A percentile compares a stretch with the other conserved stretches of the same genome.
phyloP scores from a whole-genome alignment of 192 early-diverging fungal genomes.

The Geranomyces variabilis region DNA sequence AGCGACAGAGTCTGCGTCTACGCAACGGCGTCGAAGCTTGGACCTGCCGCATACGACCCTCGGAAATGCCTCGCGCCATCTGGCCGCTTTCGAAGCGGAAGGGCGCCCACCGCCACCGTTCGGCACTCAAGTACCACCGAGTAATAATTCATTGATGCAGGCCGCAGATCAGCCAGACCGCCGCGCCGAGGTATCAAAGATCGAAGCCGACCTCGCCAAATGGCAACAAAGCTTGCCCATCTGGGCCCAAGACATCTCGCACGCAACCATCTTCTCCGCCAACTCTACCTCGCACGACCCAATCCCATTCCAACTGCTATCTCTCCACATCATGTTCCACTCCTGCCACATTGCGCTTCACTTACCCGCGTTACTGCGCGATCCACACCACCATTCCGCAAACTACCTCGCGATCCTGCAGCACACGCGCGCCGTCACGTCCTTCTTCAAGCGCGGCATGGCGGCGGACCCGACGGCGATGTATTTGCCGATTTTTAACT shows the following conservation, averaged over 20 bases:
- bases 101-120: not conserved
- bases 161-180: not conserved
- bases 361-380: conserved; percentile 18
- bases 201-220: conserved; percentile 1
- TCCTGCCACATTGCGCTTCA: conserved; percentile 23
- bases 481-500: conserved; percentile 12
- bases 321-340: conserved; percentile 30
- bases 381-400: not conserved
- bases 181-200: not conserved
- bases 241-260: conserved; percentile 21
- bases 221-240: conserved; percentile 5
- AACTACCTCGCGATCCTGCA: not conserved
- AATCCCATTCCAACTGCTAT: conserved; percentile 29
- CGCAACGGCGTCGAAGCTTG: not conserved
- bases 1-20: not conserved
- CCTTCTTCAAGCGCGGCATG: conserved; percentile 11
- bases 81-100: conserved; percentile 1
- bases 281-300: conserved; percentile 9
- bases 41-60: not conserved
- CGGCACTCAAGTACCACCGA: not conserved
- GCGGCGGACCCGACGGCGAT: conserved; percentile 3
- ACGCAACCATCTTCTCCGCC: conserved; percentile 15
- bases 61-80: conserved; percentile 1
- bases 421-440: conserved; percentile 5
- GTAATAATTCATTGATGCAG: too few species aligned